Percentiles rank a stretch among this genome's conserved stretches.
Conservation (phyloP, 768 basidiomycete genomes). For the Mrakia frigida region DNA sequence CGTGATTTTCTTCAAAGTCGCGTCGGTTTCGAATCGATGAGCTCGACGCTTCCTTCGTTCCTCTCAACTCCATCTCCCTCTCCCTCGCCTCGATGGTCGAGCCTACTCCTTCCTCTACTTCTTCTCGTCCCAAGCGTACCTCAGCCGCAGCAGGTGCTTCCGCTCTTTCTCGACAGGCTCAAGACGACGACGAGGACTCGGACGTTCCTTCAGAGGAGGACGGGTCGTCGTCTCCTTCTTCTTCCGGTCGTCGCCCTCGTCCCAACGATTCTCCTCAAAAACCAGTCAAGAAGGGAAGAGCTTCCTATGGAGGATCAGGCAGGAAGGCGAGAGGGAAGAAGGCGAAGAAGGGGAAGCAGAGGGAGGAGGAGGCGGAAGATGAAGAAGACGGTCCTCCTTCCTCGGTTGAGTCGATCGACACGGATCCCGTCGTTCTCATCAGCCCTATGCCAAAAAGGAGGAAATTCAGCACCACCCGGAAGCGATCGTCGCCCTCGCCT, state of each 20-base stretch:
- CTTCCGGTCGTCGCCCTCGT: not conserved
- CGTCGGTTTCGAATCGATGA: too few species aligned
- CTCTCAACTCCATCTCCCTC: not conserved
- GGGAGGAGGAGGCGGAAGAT: not conserved
- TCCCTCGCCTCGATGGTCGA: not conserved
- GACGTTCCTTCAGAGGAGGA: not conserved
- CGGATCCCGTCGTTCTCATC: not conserved
- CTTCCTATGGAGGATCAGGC: not conserved
- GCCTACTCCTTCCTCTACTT: not conserved
- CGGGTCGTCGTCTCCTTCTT: not conserved
- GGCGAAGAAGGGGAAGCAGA: too few species aligned
- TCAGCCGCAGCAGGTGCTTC: not conserved
- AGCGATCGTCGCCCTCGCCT: not conserved
- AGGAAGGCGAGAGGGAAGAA: not conserved
- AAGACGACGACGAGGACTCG: conserved; percentile 8
- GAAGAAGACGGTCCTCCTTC: not conserved
- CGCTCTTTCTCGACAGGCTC: not conserved
- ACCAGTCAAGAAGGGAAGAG: not conserved
- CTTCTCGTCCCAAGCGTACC: not conserved
- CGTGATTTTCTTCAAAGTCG: too few species aligned
- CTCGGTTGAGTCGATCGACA: not conserved
- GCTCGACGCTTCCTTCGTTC: not conserved
- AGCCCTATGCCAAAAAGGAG: not conserved
- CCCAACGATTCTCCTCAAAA: not conserved
- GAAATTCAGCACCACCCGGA: not conserved